Evolutionary conservation across 208 protist species (phyloP).

Genomic region (Vickermania spadyakhi): DNA sequence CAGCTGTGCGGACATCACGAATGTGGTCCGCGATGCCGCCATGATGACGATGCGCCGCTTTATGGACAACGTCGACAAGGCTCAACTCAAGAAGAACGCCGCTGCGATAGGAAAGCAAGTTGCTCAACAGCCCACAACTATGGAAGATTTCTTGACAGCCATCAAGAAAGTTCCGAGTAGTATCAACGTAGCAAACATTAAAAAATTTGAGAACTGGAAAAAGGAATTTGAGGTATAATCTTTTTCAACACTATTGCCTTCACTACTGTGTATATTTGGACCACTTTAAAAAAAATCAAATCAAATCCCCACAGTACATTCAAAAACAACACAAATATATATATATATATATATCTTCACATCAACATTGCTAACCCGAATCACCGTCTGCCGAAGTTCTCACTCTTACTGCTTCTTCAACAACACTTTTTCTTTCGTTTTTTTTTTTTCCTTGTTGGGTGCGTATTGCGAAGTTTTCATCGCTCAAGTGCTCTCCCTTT

Average conservation of each 20-base stretch:
- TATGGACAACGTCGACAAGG: constrained; percentile 73
- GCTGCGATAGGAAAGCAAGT: constrained; percentile 72
- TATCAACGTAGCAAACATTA: constrained; percentile 75
- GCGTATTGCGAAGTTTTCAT: not conserved
- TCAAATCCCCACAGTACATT: no score
- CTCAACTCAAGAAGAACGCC: constrained; percentile 52
- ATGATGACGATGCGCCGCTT: constrained; percentile 91
- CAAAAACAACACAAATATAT: no score
- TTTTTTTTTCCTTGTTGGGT: not conserved
- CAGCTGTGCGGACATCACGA: constrained; percentile 88
- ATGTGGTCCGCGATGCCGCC: constrained; percentile 83
- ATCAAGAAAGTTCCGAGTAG: constrained; percentile 82
- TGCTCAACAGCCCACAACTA: constrained; percentile 74
- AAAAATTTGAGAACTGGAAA: constrained; percentile 85
- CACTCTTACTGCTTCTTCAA: no score
- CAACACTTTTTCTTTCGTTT: not conserved
- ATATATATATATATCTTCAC: no score
- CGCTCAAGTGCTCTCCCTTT: not conserved
- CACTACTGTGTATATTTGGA: no score
- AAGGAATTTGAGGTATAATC: constrained; percentile 61
- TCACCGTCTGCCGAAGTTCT: no score
- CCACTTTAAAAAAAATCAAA: no score
- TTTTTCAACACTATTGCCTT: no score
- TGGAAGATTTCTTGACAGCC: constrained; percentile 75
- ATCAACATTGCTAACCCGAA: no score